These are phyloP conservation scores for Saposhnikovia divaricata DNA, from an alignment of 129 eudicot species.

Conservation along the genomic window DNA sequence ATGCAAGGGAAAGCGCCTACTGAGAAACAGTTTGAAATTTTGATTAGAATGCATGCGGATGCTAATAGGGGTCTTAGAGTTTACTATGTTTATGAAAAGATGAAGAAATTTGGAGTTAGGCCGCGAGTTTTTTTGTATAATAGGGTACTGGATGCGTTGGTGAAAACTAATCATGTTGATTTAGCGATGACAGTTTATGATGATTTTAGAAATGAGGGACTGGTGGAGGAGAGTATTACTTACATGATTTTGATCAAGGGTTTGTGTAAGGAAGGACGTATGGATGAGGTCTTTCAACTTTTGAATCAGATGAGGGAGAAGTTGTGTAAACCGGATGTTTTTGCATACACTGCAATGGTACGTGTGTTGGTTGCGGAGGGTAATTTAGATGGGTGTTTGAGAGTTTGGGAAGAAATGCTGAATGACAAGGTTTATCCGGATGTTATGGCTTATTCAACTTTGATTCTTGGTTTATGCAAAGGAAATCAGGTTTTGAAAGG, in stretches of 20 bases:
- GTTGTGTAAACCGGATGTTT: slow-evolving; percentile 82
- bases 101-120: slow-evolving; percentile 87
- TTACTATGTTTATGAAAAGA: slow-evolving; percentile 76
- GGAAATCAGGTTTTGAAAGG: slow-evolving; percentile 57
- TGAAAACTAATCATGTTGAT: slow-evolving; percentile 66
- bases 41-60: slow-evolving; percentile 93
- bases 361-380: slow-evolving; percentile 60
- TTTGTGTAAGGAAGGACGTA: slow-evolving; percentile 61
- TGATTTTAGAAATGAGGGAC: slow-evolving; percentile 63
- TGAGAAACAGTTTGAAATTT: slow-evolving; percentile 84
- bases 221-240: slow-evolving; percentile 65
- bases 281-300: slow-evolving; percentile 55
- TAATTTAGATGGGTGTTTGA: slow-evolving; percentile 69
- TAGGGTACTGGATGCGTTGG: slow-evolving; percentile 77
- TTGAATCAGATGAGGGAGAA: slow-evolving; percentile 49
- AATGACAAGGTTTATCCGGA: slow-evolving; percentile 73
- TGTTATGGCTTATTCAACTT: slow-evolving; percentile 81
- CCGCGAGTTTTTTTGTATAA: slow-evolving; percentile 79
- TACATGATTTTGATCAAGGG: slow-evolving; percentile 86
- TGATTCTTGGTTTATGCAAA: slow-evolving; percentile 60
- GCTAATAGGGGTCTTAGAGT: slow-evolving; percentile 87
- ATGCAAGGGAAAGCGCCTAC: slow-evolving; percentile 85
- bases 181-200: slow-evolving; percentile 64
- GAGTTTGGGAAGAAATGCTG: slow-evolving; percentile 77
- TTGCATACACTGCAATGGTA: slow-evolving; percentile 91